Percentiles rank a stretch among this genome's conserved stretches.
Evolutionary conservation across 192 early-diverging fungal species (phyloP).

Genomic region (Linnemannia elongata): DNA sequence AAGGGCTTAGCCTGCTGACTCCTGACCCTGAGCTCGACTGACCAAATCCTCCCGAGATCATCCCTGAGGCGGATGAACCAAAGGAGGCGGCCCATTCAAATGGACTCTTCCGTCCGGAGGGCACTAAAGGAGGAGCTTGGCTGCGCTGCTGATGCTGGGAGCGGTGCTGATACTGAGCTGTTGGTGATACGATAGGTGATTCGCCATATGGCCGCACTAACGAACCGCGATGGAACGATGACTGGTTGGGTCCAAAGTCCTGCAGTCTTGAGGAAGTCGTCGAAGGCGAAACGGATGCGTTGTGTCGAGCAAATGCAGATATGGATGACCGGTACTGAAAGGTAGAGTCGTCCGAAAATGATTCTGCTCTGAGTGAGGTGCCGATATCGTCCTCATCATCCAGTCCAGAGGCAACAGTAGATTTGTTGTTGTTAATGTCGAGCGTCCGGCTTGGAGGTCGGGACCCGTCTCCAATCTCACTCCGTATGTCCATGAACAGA

Average conservation of each 20-base stretch:
- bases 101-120: slow-evolving; percentile 43
- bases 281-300: not conserved
- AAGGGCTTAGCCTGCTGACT: slow-evolving; percentile 9
- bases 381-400: slow-evolving; percentile 21
- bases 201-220: not conserved
- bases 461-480: slow-evolving; percentile 39
- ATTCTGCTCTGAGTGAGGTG: slow-evolving; percentile 28
- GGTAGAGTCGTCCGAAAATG: slow-evolving; percentile 42
- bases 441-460: not conserved
- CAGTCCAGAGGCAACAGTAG: not conserved
- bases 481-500: slow-evolving; percentile 53
- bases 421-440: not conserved
- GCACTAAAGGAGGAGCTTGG: not conserved
- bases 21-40: slow-evolving; percentile 12
- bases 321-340: slow-evolving; percentile 38
- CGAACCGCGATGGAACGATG: not conserved
- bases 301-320: not conserved
- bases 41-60: slow-evolving; percentile 45
- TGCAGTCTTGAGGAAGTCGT: not conserved
- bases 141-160: not conserved
- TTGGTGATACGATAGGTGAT: slow-evolving; percentile 3
- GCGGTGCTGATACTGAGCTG: not conserved
- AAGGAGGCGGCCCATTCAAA: slow-evolving; percentile 52
- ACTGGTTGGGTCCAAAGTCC: not conserved
- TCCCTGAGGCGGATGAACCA: slow-evolving; percentile 35